Percentiles rank a stretch among this genome's conserved stretches.
phyloP scores from a whole-genome alignment of 139 green algal genomes.

The Closterium sp. region DNA sequence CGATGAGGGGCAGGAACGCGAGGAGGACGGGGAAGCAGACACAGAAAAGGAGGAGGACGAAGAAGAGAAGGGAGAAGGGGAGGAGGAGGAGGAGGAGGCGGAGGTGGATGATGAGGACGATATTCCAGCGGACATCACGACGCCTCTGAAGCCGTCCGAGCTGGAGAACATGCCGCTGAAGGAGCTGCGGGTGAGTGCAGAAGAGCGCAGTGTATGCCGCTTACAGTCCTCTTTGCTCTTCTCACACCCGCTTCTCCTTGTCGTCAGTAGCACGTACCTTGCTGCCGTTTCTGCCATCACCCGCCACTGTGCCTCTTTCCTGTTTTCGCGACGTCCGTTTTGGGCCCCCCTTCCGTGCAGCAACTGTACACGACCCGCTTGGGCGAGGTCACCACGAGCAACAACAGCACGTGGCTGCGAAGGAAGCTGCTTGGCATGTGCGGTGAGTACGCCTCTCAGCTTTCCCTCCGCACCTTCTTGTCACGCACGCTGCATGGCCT shows the following conservation, averaged over 20 bases:
- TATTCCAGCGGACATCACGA: neutral
- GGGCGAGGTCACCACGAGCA: neutral
- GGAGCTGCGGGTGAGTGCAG: neutral
- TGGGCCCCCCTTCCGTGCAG: neutral
- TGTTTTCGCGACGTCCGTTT: neutral
- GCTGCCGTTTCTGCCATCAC: too few relatives aligned
- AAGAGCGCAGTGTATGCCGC: neutral
- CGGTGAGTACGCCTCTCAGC: neutral
- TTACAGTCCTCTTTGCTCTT: neutral
- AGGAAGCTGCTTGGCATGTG: neutral
- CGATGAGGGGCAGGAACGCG: neutral
- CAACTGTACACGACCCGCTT: neutral
- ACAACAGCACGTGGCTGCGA: neutral
- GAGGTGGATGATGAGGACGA: neutral
- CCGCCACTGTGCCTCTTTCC: neutral
- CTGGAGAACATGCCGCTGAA: neutral
- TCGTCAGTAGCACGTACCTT: too few relatives aligned
- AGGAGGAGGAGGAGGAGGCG: neutral
- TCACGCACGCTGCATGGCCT: too few relatives aligned
- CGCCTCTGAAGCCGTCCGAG: neutral
- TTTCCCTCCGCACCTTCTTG: neutral
- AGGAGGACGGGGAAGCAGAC: neutral
- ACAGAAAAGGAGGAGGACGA: neutral
- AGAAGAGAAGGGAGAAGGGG: neutral
- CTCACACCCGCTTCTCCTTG: too few relatives aligned